phyloP scores from a whole-genome alignment of 352 stramenopile genomes.

The Phytophthora meadii region DNA sequence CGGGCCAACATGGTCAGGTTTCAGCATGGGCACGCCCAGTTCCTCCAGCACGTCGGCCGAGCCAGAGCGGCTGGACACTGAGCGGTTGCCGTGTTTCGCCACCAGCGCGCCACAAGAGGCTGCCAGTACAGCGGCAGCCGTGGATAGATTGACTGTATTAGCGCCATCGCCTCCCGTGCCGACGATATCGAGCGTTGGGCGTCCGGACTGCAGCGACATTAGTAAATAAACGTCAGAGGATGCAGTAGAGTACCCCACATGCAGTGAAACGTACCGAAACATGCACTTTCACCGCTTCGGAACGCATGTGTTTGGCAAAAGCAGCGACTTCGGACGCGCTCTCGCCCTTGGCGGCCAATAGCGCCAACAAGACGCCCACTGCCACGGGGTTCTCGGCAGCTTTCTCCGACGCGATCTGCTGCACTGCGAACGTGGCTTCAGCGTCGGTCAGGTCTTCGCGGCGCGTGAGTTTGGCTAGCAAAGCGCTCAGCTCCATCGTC shows the following conservation, averaged over 20 bases:
- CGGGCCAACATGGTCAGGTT: constrained; percentile 88
- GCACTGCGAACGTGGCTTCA: constrained; percentile 75
- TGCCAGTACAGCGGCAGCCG: constrained; percentile 94
- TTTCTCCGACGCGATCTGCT: constrained; percentile 76
- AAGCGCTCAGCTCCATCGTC: constrained; percentile 73
- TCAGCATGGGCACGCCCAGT: constrained; percentile 96
- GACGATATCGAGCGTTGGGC: constrained; percentile 97
- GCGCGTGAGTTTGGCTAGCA: constrained; percentile 76
- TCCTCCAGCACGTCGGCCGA: constrained; percentile 97
- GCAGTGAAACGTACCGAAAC: constrained; percentile 41
- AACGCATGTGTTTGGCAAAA: constrained; percentile 97
- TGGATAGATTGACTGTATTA: constrained; percentile 99
- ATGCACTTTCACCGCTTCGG: constrained; percentile 87
- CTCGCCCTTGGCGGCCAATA: constrained; percentile 96
- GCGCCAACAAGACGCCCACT: constrained; percentile 93
- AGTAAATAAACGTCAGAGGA: constrained; percentile 8
- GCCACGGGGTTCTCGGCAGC: constrained; percentile 63
- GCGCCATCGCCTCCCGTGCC: constrained; percentile 98
- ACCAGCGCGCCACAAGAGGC: constrained; percentile 94
- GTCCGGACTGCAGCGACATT: constrained; percentile 40
- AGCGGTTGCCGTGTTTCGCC: constrained; percentile 98
- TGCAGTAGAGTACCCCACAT: background rate
- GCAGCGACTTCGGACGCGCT: constrained; percentile 95
- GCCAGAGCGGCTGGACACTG: constrained; percentile 94
- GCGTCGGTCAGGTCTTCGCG: constrained; percentile 77